phyloP scores from a whole-genome alignment of 352 stramenopile genomes.

The Globisporangium viniferum region DNA sequence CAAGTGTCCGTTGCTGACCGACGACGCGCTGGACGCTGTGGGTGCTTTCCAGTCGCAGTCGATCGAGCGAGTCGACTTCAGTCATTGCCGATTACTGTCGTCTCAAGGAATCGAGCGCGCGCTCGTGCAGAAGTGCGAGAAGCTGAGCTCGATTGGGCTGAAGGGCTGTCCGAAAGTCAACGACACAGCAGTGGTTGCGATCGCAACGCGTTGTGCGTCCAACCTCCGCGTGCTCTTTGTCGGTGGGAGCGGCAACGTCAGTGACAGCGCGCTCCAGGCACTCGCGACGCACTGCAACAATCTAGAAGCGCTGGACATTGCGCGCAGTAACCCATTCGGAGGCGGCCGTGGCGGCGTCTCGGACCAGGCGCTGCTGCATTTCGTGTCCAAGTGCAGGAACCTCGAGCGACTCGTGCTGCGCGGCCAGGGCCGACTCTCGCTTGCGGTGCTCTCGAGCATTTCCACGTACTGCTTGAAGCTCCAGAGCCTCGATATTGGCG shows the following conservation, averaged over 20 bases:
- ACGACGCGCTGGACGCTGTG: conserved; percentile 28
- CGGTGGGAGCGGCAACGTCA: conserved; percentile 45
- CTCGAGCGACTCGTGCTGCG: conserved; percentile 47
- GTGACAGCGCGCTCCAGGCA: conserved; percentile 36
- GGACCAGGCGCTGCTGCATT: conserved; percentile 37
- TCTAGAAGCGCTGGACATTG: conserved; percentile 51
- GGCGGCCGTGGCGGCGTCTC: conserved; percentile 48
- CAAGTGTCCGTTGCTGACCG: conserved; percentile 53
- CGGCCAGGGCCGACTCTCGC: conserved; percentile 52
- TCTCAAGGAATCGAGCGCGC: conserved; percentile 24
- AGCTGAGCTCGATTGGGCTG: conserved; percentile 40
- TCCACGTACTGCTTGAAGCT: conserved; percentile 38
- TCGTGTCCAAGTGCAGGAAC: conserved; percentile 36
- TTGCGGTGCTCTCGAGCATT: conserved; percentile 33
- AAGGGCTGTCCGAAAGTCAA: conserved; percentile 58
- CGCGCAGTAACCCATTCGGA: conserved; percentile 65
- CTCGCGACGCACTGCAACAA: conserved; percentile 36
- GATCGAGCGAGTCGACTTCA: conserved; percentile 51
- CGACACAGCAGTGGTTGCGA: conserved; percentile 29
- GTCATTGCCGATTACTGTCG: conserved; percentile 55
- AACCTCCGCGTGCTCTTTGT: conserved; percentile 37
- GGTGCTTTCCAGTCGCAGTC: conserved; percentile 28
- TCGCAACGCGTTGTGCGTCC: conserved; percentile 30
- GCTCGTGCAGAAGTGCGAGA: conserved; percentile 26
- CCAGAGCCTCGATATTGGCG: conserved; percentile 50